Percentiles rank a stretch among this genome's conserved stretches.
Evolutionary conservation across 1,139 yeast species (phyloP).

Genomic region (Scheffersomyces stambukii): DNA sequence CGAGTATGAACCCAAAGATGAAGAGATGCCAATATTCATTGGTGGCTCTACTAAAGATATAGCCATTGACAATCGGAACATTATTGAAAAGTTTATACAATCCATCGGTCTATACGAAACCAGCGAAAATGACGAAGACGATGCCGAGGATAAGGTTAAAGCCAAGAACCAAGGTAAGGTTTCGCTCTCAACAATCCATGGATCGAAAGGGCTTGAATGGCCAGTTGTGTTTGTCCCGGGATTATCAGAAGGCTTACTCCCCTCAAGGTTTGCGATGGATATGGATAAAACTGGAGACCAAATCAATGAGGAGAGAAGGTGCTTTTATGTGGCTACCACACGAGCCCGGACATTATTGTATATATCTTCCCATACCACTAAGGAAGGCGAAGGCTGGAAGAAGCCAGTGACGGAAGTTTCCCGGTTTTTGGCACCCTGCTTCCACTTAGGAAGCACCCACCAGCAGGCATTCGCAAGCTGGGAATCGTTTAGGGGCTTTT

Average conservation of each 20-base stretch:
- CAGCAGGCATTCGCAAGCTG: constrained; percentile 18
- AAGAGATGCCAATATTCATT: constrained; percentile 45
- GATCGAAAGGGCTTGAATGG: constrained; percentile 95
- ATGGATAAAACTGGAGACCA: constrained; percentile 21
- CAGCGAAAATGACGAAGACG: constrained; percentile 14
- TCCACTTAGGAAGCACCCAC: constrained; percentile 5
- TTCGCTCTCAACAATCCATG: constrained; percentile 73
- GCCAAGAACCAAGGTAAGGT: constrained; percentile 16
- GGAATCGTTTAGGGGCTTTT: constrained; percentile 15
- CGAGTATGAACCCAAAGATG: constrained; percentile 46
- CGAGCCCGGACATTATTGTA: constrained; percentile 58
- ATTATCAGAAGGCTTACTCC: constrained; percentile 56
- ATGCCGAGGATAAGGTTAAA: constrained; percentile 18
- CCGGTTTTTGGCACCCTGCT: constrained; percentile 22
- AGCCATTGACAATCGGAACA: constrained; percentile 20
- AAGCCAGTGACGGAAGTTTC: constrained; percentile 22
- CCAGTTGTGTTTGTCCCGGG: constrained; percentile 83
- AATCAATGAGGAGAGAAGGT: constrained; percentile 72
- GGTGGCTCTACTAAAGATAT: constrained; percentile 26
- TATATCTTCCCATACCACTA: constrained; percentile 31
- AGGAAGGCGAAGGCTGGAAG: constrained; percentile 17
- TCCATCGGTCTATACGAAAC: constrained; percentile 57
- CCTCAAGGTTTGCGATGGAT: constrained; percentile 40
- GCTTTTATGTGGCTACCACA: constrained; percentile 84
- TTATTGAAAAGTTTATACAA: constrained; percentile 51